These are phyloP conservation scores for Globisporangium canariense DNA, from an alignment of 352 stramenopile genomes.

Conservation along the genomic window DNA sequence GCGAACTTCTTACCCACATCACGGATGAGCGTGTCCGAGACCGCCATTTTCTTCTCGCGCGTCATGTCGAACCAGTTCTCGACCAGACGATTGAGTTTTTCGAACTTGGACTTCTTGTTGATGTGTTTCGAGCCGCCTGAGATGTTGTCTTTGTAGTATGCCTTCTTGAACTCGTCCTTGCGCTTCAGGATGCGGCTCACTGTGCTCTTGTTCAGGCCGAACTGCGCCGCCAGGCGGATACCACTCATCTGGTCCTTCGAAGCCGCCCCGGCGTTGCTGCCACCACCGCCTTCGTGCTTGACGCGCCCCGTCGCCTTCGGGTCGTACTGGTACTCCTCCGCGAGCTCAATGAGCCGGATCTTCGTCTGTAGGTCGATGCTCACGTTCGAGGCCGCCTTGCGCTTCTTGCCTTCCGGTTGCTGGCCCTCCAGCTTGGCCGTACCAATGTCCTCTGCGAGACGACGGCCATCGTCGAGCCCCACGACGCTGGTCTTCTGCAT, in stretches of 20 bases:
- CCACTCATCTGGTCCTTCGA: slow-evolving; percentile 64
- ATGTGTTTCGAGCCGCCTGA: slow-evolving; percentile 82
- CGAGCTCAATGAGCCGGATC: slow-evolving; percentile 80
- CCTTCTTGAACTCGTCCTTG: slow-evolving; percentile 86
- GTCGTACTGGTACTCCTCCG: slow-evolving; percentile 80
- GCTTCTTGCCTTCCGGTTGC: slow-evolving; percentile 43
- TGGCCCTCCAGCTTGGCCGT: slow-evolving; percentile 20
- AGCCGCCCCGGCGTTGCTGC: neutral
- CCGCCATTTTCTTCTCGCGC: slow-evolving; percentile 63
- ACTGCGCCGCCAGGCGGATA: slow-evolving; percentile 68
- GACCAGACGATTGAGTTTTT: slow-evolving; percentile 75
- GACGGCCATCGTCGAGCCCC: slow-evolving; percentile 41
- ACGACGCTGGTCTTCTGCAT: slow-evolving; percentile 37
- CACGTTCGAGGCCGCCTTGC: slow-evolving; percentile 52
- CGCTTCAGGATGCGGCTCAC: slow-evolving; percentile 83
- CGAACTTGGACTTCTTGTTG: slow-evolving; percentile 87
- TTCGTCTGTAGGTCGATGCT: slow-evolving; percentile 84
- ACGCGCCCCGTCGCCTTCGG: slow-evolving; percentile 43
- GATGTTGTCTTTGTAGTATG: slow-evolving; percentile 85
- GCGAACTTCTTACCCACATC: slow-evolving; percentile 72
- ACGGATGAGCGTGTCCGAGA: slow-evolving; percentile 72
- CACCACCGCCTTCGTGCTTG: slow-evolving; percentile 28
- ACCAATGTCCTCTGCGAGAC: slow-evolving; percentile 17
- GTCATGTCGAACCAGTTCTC: slow-evolving; percentile 85
- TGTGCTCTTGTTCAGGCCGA: slow-evolving; percentile 80